phyloP scores from a whole-genome alignment of 768 basidiomycete species.

The Lentinula sp. region DNA sequence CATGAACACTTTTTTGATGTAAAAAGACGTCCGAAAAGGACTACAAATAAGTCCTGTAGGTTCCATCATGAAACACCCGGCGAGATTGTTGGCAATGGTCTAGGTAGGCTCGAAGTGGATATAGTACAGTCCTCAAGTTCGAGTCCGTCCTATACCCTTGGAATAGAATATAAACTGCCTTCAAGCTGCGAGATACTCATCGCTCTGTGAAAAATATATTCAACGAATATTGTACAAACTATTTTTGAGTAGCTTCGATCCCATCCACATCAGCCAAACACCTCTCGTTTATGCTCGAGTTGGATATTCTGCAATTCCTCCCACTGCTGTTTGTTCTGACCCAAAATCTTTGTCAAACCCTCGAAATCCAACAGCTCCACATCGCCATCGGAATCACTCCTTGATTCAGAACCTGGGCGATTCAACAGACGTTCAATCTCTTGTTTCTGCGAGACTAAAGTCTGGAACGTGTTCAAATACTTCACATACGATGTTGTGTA shows the following conservation, averaged over 20 bases:
- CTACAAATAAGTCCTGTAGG: too few species aligned
- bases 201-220: neutral
- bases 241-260: neutral
- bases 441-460: constrained; percentile 42
- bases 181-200: neutral
- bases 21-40: too few species aligned
- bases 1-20: too few species aligned
- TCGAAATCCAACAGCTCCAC: constrained; percentile 47
- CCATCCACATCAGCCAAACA: neutral
- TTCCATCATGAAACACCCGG: too few species aligned
- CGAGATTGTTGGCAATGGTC: too few species aligned
- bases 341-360: constrained; percentile 38
- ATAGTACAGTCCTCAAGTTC: too few species aligned
- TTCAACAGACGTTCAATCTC: constrained; percentile 49
- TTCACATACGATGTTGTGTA: constrained; percentile 48
- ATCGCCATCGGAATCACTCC: constrained; percentile 50
- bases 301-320: constrained; percentile 51
- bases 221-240: neutral
- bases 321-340: constrained; percentile 38
- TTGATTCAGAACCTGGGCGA: constrained; percentile 24
- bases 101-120: too few species aligned
- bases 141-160: too few species aligned
- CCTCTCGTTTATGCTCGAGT: neutral
- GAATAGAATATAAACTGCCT: too few species aligned
- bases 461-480: constrained; percentile 42